A percentile compares a stretch with the other conserved stretches of the same genome.
phyloP scores from a whole-genome alignment of 108 stramenopile species.

The Nitzschia putrida region DNA sequence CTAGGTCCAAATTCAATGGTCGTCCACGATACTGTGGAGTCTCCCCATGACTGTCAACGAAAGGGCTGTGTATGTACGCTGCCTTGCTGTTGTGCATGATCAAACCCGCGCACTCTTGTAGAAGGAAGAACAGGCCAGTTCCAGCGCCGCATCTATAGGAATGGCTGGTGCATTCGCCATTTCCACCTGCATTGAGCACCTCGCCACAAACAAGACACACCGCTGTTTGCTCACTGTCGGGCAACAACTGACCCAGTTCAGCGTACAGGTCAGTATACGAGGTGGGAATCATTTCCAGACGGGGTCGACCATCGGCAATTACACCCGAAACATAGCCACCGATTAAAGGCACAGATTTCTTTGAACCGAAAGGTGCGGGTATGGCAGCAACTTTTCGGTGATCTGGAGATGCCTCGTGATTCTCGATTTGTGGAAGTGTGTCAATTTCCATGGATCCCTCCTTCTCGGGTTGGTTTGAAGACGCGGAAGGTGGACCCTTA shows the following conservation, averaged over 20 bases:
- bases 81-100: conserved; percentile 86
- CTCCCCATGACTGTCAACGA: conserved; percentile 94
- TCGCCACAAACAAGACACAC: conserved; percentile 87
- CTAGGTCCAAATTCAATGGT: conserved; percentile 76
- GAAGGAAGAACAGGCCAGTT: conserved; percentile 88
- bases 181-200: conserved; percentile 82
- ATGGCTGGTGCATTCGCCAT: conserved; percentile 88
- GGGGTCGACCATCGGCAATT: conserved; percentile 32
- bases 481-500: neutral
- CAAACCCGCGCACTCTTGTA: conserved; percentile 90
- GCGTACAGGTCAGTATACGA: conserved; percentile 89
- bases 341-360: conserved; percentile 54
- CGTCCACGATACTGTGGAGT: conserved; percentile 85
- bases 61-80: conserved; percentile 89
- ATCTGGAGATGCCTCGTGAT: conserved; percentile 14
- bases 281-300: conserved; percentile 64
- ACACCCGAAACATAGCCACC: conserved; percentile 38
- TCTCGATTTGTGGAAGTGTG: conserved; percentile 6
- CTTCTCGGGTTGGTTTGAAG: conserved; percentile 5
- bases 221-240: conserved; percentile 80
- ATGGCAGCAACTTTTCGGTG: conserved; percentile 13
- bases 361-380: conserved; percentile 46
- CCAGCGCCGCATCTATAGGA: conserved; percentile 87
- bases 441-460: conserved; percentile 37
- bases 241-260: conserved; percentile 62